These are phyloP conservation scores for Adiantum capillusveneris DNA, from an alignment of 75 land plant species.

Conservation along the genomic window DNA sequence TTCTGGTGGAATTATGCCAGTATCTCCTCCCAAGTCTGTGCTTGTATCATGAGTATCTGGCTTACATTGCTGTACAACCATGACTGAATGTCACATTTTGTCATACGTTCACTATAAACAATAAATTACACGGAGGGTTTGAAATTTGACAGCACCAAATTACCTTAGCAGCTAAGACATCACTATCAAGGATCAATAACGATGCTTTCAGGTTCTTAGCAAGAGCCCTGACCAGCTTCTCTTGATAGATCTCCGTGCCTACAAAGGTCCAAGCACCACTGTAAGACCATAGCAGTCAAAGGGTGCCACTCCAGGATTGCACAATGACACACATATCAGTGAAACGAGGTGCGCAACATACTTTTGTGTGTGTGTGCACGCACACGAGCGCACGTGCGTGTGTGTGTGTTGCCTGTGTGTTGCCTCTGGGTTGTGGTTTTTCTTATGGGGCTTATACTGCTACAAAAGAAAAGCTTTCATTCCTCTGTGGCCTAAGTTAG, in stretches of 20 bases:
- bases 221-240: constrained; percentile 33
- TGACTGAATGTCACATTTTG: too few relatives aligned
- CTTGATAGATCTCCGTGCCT: constrained; percentile 36
- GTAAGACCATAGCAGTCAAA: background rate
- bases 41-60: background rate
- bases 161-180: constrained; percentile 28
- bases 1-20: background rate
- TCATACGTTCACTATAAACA: too few relatives aligned
- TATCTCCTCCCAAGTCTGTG: background rate
- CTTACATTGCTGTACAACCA: constrained; percentile 3
- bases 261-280: background rate
- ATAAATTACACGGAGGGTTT: background rate
- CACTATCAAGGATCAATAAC: constrained; percentile 25
- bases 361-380: too few relatives aligned
- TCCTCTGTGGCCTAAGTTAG: too few relatives aligned
- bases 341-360: too few relatives aligned
- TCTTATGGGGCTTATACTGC: too few relatives aligned
- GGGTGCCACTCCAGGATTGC: background rate
- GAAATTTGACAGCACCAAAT: background rate
- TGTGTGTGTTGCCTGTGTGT: too few relatives aligned
- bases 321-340: background rate
- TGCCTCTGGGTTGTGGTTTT: too few relatives aligned
- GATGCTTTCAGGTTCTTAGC: constrained; percentile 25
- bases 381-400: too few relatives aligned
- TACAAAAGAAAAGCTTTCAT: too few relatives aligned